Evolutionary conservation across 2,329 filamentous ascomycete genomes (phyloP).

Genomic region (Calonectria crousiana): DNA sequence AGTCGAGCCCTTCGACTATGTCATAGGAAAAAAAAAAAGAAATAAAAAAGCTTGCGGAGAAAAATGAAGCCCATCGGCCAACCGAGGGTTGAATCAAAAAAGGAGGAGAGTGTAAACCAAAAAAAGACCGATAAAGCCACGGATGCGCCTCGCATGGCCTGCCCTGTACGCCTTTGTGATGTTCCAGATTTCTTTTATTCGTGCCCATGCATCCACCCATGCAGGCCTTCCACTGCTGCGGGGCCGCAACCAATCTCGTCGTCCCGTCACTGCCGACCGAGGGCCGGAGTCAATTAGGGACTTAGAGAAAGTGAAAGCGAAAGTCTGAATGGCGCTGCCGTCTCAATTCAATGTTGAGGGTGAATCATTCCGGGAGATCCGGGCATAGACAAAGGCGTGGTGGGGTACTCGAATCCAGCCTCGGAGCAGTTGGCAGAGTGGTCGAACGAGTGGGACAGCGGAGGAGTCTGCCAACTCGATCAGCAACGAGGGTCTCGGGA

Average conservation of each 20-base stretch:
- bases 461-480: constrained; percentile 75
- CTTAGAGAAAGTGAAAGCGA: background rate
- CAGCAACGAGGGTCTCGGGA: constrained; percentile 61
- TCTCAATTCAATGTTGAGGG: constrained; percentile 31
- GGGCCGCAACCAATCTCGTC: background rate
- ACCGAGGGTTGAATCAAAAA: constrained; percentile 23
- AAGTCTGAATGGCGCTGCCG: background rate
- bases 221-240: constrained; percentile 3
- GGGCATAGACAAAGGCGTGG: constrained; percentile 80
- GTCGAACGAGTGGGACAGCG: constrained; percentile 80
- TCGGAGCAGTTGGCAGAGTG: constrained; percentile 74
- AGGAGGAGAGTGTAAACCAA: constrained; percentile 36
- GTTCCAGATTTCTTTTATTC: constrained; percentile 34
- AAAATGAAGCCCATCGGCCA: constrained; percentile 25
- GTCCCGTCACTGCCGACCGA: background rate
- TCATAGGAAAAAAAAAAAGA: constrained; percentile 27
- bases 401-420: constrained; percentile 73
- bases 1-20: constrained; percentile 44
- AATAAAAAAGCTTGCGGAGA: constrained; percentile 29
- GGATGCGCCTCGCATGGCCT: constrained; percentile 35
- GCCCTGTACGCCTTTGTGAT: constrained; percentile 40
- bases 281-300: constrained; percentile 1
- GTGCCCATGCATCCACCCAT: constrained; percentile 8
- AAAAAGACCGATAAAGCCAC: constrained; percentile 39
- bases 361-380: constrained; percentile 70